phyloP scores from a whole-genome alignment of 768 basidiomycete genomes.

The Phanerochaete sordida region DNA sequence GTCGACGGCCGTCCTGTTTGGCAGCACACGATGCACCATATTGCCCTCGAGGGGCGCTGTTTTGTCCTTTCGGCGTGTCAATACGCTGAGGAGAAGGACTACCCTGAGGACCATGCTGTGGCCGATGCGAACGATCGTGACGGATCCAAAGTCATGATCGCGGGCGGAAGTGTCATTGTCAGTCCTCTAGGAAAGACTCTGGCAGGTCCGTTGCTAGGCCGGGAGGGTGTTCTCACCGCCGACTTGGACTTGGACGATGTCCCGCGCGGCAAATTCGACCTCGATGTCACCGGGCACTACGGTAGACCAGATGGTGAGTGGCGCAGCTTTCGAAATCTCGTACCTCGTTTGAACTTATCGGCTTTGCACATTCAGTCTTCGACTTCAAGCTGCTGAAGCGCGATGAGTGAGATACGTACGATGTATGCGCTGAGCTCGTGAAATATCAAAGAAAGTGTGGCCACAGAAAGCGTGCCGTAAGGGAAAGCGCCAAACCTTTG shows the following conservation, averaged over 20 bases:
- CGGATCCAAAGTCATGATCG: slow-evolving; percentile 52
- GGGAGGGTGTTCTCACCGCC: slow-evolving; percentile 52
- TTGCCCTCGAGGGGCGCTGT: slow-evolving; percentile 66
- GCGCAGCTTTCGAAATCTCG: background rate
- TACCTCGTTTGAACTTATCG: background rate
- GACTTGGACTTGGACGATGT: slow-evolving; percentile 59
- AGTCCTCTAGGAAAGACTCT: slow-evolving; percentile 54
- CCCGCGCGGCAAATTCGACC: slow-evolving; percentile 54
- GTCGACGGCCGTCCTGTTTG: slow-evolving; percentile 57
- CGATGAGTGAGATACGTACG: background rate
- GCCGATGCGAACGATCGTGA: slow-evolving; percentile 32
- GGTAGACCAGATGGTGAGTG: slow-evolving; percentile 51
- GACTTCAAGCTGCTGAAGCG: background rate
- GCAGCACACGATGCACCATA: slow-evolving; percentile 57
- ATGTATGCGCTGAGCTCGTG: background rate
- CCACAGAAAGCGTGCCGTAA: background rate
- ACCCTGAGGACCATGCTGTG: slow-evolving; percentile 44
- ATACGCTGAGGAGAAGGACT: slow-evolving; percentile 52
- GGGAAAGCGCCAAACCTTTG: background rate
- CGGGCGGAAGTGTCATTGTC: slow-evolving; percentile 59
- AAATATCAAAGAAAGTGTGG: background rate
- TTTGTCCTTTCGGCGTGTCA: slow-evolving; percentile 66
- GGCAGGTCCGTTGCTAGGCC: slow-evolving; percentile 52
- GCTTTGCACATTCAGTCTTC: slow-evolving; percentile 4
- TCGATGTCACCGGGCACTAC: slow-evolving; percentile 63